Evolutionary conservation across 2,329 filamentous ascomycete species (phyloP).

Genomic region (Pestalotiopsis sp.): DNA sequence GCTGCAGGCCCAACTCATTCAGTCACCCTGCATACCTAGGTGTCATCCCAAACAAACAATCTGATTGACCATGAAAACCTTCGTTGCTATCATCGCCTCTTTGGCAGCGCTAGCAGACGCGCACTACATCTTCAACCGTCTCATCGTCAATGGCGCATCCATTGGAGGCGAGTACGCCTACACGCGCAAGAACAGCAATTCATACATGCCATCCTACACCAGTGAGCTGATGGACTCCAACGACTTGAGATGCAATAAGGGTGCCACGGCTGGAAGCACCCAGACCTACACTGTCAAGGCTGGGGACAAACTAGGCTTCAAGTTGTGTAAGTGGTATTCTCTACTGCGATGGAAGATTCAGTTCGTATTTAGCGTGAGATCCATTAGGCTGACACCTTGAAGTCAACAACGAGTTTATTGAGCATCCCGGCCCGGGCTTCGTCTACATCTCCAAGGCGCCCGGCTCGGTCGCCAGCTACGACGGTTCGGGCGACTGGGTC

Average conservation of each 20-base stretch:
- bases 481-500: slow-evolving; percentile 6
- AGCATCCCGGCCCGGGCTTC: slow-evolving; percentile 15
- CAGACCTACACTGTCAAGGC: slow-evolving; percentile 48
- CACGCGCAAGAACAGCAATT: slow-evolving; percentile 47
- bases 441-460: slow-evolving; percentile 10
- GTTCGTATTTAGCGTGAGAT: neutral
- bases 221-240: slow-evolving; percentile 35
- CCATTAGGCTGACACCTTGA: neutral
- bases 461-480: neutral
- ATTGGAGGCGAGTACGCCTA: slow-evolving; percentile 47
- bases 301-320: slow-evolving; percentile 51
- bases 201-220: slow-evolving; percentile 38
- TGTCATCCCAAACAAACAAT: neutral
- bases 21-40: too few relatives aligned
- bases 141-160: slow-evolving; percentile 38
- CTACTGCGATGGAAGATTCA: neutral
- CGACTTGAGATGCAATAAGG: slow-evolving; percentile 47
- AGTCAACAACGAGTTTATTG: slow-evolving; percentile 2
- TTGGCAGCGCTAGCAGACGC: slow-evolving; percentile 4
- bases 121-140: slow-evolving; percentile 15
- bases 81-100: neutral
- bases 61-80: slow-evolving; percentile 5
- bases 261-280: slow-evolving; percentile 36
- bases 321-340: slow-evolving; percentile 38
- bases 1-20: neutral